phyloP scores from a whole-genome alignment of 2,329 filamentous ascomycete genomes.

The Nemania sp. region DNA sequence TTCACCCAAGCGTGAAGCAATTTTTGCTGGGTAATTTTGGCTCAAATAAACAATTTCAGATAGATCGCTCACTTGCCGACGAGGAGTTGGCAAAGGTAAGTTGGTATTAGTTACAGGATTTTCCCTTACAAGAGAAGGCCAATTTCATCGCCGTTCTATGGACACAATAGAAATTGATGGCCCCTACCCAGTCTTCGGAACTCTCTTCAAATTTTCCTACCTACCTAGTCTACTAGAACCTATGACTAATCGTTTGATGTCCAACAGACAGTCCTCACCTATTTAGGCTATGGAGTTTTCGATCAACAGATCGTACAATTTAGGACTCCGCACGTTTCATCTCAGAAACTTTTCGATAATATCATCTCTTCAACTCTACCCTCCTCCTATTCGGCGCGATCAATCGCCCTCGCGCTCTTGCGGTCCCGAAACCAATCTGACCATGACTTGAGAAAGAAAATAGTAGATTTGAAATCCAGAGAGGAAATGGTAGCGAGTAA shows the following conservation, averaged over 20 bases:
- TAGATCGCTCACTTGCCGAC: neutral
- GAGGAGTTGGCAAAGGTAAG: neutral
- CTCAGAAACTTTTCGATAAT: neutral
- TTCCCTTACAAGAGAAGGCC: no score
- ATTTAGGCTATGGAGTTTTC: neutral
- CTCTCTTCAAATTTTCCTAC: no score
- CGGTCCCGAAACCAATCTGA: neutral
- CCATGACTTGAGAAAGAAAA: neutral
- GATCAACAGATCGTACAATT: neutral
- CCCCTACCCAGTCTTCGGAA: no score
- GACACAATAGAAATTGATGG: no score
- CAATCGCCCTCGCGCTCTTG: neutral
- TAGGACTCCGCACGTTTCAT: neutral
- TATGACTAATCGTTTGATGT: no score
- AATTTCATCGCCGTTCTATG: no score
- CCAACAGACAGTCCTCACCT: no score
- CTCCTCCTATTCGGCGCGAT: neutral
- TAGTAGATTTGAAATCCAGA: no score
- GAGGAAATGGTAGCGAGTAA: no score
- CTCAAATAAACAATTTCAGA: neutral
- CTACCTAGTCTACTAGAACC: no score
- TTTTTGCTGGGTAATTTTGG: neutral
- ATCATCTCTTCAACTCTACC: neutral
- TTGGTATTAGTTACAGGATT: no score
- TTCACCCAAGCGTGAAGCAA: neutral